Evolutionary conservation across 2,329 filamentous ascomycete species (phyloP).

Genomic region (Aspergillus persii): DNA sequence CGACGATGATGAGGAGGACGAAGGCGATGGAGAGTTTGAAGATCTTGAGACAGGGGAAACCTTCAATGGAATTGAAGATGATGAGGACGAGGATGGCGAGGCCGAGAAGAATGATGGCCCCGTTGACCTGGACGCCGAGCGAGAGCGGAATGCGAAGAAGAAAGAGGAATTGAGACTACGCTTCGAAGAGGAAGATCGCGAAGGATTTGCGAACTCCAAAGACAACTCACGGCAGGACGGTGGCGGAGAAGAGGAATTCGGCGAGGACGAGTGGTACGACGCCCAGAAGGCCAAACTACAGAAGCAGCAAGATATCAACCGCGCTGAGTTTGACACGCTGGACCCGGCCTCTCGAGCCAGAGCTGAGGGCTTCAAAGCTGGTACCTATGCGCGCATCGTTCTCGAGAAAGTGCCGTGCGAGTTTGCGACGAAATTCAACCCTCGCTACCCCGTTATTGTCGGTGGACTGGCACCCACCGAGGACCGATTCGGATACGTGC

Average conservation of each 20-base stretch:
- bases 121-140: conserved; percentile 75
- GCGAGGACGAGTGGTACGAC: conserved; percentile 98
- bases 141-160: conserved; percentile 81
- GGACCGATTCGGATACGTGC: conserved; percentile 91
- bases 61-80: conserved; percentile 43
- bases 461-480: conserved; percentile 92
- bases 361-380: conserved; percentile 87
- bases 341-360: conserved; percentile 79
- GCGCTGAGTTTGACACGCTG: conserved; percentile 82
- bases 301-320: conserved; percentile 96
- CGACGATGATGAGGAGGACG: conserved; percentile 54
- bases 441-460: conserved; percentile 78
- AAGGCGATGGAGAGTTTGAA: conserved; percentile 79
- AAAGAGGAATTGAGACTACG: conserved; percentile 94
- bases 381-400: conserved; percentile 88
- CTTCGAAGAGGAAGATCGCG: conserved; percentile 97
- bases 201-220: conserved; percentile 82
- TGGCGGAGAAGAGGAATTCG: conserved; percentile 70
- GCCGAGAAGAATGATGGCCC: conserved; percentile 44
- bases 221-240: conserved; percentile 74
- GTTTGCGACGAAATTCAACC: conserved; percentile 79
- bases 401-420: conserved; percentile 87
- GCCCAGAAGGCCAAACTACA: conserved; percentile 91
- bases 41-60: conserved; percentile 77
- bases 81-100: conserved; percentile 48